phyloP scores from a whole-genome alignment of 495 filamentous ascomycete species.

The Aspergillus homomorphus region DNA sequence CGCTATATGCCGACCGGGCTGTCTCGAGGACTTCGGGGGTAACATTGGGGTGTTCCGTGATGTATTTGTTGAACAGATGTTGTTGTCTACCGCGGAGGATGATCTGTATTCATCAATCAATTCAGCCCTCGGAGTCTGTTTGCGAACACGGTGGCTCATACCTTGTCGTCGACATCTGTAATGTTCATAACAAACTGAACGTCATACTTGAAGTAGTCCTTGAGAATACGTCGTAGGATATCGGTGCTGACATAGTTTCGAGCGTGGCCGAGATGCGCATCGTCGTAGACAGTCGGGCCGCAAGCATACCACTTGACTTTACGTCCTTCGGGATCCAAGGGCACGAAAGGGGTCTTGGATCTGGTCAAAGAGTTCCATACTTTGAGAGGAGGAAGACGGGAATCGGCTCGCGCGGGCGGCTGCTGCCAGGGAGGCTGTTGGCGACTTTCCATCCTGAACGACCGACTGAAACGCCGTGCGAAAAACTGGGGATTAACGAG shows the following conservation, averaged over 20 bases:
- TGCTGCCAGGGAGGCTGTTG: constrained; percentile 52
- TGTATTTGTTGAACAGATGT: constrained; percentile 62
- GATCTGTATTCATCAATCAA: constrained; percentile 50
- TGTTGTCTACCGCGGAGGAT: constrained; percentile 80
- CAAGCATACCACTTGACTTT: constrained; percentile 87
- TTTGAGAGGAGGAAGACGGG: constrained; percentile 40
- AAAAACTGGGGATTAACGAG: not conserved
- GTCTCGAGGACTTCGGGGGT: constrained; percentile 55
- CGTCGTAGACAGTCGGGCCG: constrained; percentile 91
- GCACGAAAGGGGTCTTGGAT: constrained; percentile 70
- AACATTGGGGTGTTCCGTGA: constrained; percentile 38
- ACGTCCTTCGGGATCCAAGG: constrained; percentile 60
- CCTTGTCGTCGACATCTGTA: constrained; percentile 92
- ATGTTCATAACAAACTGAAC: constrained; percentile 96
- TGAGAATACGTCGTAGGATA: constrained; percentile 82
- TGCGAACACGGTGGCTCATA: constrained; percentile 23
- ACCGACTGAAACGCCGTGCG: constrained; percentile 3
- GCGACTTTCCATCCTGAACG: constrained; percentile 17
- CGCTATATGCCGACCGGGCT: constrained; percentile 61
- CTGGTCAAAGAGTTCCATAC: constrained; percentile 75
- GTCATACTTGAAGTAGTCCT: constrained; percentile 80
- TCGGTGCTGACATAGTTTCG: constrained; percentile 94
- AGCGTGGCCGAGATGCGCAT: constrained; percentile 85
- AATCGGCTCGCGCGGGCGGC: constrained; percentile 31
- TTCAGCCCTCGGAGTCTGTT: not conserved